Conservation (phyloP, 441 rosid species). For the Erodium moschatum region DNA sequence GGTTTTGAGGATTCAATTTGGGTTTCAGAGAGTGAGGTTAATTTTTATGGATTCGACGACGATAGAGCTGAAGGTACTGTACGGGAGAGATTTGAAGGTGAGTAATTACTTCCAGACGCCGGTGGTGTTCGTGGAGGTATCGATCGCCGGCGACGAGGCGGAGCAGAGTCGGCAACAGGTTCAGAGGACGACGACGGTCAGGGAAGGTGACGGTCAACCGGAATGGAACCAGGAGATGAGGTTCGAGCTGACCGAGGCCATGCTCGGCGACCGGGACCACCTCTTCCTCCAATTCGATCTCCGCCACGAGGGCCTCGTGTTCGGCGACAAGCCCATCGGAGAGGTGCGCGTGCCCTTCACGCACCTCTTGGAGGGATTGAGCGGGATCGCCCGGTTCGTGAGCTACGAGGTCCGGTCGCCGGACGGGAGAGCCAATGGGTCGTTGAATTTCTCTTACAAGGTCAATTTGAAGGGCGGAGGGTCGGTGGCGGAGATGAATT, state of each 20-base stretch:
- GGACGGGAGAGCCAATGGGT: slow-evolving; percentile 49
- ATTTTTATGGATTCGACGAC: background rate
- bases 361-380: slow-evolving; percentile 31
- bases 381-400: slow-evolving; percentile 34
- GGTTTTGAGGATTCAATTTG: background rate
- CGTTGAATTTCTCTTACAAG: slow-evolving; percentile 39
- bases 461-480: slow-evolving; percentile 19
- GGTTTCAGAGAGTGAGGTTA: background rate
- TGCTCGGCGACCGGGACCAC: slow-evolving; percentile 21
- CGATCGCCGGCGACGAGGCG: slow-evolving; percentile 25
- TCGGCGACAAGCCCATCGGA: slow-evolving; percentile 51
- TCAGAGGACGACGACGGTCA: slow-evolving; percentile 35
- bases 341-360: slow-evolving; percentile 40
- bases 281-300: slow-evolving; percentile 36
- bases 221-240: slow-evolving; percentile 49
- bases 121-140: slow-evolving; percentile 32
- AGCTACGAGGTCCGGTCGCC: slow-evolving; percentile 37
- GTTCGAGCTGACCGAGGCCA: slow-evolving; percentile 28
- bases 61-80: slow-evolving; percentile 27
- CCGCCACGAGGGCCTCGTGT: slow-evolving; percentile 40
- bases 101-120: slow-evolving; percentile 64
- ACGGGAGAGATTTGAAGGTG: slow-evolving; percentile 34
- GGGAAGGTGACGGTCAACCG: slow-evolving; percentile 45
- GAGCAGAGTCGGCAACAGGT: slow-evolving; percentile 23
- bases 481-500: background rate